These are phyloP conservation scores for Fusarium piperis DNA, from an alignment of 2,329 filamentous ascomycete species.

Conservation along the genomic window DNA sequence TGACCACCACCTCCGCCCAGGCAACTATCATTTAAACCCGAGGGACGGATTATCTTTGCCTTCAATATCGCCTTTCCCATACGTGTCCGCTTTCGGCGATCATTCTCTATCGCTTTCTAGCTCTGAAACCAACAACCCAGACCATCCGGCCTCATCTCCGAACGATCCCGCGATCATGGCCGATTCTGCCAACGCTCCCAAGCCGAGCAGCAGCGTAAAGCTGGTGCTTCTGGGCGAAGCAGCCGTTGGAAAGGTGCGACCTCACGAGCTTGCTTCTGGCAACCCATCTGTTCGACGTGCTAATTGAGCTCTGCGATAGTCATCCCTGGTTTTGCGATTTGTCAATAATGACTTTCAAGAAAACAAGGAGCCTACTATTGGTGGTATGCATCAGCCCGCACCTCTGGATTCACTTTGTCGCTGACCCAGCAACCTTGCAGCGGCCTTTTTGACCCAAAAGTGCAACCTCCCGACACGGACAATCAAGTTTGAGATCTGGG, in stretches of 20 bases:
- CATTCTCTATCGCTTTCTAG: not conserved
- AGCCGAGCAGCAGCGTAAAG: slow-evolving; percentile 99
- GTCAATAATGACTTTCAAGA: slow-evolving; percentile 99
- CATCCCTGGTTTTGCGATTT: slow-evolving; percentile 95
- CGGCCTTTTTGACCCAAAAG: slow-evolving; percentile 98
- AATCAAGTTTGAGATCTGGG: slow-evolving; percentile 97
- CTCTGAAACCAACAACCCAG: slow-evolving; percentile 3
- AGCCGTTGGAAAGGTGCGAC: slow-evolving; percentile 91
- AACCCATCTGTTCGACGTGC: not conserved
- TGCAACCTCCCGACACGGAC: slow-evolving; percentile 93
- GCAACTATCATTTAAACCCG: slow-evolving; percentile 24
- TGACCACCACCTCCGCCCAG: slow-evolving; percentile 31
- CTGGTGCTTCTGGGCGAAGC: slow-evolving; percentile 97
- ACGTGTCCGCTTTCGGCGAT: slow-evolving; percentile 12
- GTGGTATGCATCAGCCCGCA: slow-evolving; percentile 69
- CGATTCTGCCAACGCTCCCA: slow-evolving; percentile 71
- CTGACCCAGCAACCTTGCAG: slow-evolving; percentile 56
- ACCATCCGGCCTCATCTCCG: slow-evolving; percentile 20
- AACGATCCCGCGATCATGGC: slow-evolving; percentile 47
- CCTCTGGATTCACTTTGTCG: not conserved
- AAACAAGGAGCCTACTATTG: slow-evolving; percentile 99
- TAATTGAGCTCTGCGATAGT: slow-evolving; percentile 64
- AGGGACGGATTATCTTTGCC: not conserved
- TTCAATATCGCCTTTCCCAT: slow-evolving; percentile 1
- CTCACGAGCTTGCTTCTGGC: not conserved